A percentile compares a stretch with the other conserved stretches of the same genome.
Evolutionary conservation across 805 yeast genomes (phyloP).

Genomic region (Candida patagonica): DNA sequence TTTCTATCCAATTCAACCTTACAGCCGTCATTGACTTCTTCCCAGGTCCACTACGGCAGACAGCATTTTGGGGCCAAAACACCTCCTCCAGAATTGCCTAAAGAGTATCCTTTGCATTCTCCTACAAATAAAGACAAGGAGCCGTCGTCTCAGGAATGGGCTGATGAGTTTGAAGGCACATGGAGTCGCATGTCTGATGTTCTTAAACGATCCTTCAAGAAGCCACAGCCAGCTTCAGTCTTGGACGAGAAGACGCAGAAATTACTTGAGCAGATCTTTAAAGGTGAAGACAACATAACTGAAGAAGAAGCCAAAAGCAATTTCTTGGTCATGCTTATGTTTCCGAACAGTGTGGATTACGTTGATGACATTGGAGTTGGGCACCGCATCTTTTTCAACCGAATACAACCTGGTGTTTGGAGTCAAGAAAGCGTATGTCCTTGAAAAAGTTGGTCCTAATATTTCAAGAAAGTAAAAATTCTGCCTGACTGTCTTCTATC

Average conservation of each 20-base stretch:
- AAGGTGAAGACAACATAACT: conserved; percentile 75
- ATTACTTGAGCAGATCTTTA: conserved; percentile 55
- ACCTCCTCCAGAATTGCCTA: conserved; percentile 2
- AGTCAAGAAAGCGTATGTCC: conserved; percentile 74
- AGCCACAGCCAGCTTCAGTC: conserved; percentile 61
- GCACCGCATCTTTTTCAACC: conserved; percentile 42
- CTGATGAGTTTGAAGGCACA: conserved; percentile 47
- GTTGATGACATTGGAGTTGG: conserved; percentile 47
- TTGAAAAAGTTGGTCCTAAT: conserved; percentile 3
- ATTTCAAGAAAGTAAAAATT: no score
- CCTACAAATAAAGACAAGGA: conserved; percentile 24
- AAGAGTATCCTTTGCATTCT: conserved; percentile 13
- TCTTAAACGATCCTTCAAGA: conserved; percentile 57
- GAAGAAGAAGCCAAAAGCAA: conserved; percentile 54
- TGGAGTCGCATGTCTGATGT: conserved; percentile 54
- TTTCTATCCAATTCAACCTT: conserved; percentile 29
- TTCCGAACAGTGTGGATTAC: conserved; percentile 62
- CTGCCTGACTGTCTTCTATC: no score
- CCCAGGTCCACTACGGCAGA: no score
- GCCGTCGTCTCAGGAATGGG: conserved; percentile 59
- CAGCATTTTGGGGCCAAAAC: no score
- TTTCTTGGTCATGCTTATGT: conserved; percentile 60
- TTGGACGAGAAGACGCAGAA: conserved; percentile 47
- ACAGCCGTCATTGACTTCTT: conserved; percentile 14
- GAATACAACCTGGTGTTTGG: conserved; percentile 57